Conservation (phyloP, 306 rosid species). For the Dalbergia oliveri region DNA sequence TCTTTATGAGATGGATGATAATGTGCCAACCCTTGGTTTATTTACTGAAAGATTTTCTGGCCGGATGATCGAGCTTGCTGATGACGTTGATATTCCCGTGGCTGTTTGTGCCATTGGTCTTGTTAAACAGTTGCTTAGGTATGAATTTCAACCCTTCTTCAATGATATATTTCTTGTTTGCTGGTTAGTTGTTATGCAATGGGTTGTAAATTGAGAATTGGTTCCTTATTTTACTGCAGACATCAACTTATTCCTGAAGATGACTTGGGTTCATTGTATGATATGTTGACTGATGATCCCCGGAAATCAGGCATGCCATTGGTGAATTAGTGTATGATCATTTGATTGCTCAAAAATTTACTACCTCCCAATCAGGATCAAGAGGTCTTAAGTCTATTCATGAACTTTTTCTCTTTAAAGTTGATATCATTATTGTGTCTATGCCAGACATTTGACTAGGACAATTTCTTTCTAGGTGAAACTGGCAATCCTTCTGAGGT, state of each 20-base stretch:
- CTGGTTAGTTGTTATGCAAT: constrained; percentile 37
- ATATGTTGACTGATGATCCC: constrained; percentile 91
- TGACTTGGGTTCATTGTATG: constrained; percentile 94
- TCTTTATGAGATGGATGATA: constrained; percentile 90
- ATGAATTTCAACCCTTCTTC: constrained; percentile 30
- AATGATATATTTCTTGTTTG: constrained; percentile 24
- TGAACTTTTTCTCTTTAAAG: constrained; percentile 27
- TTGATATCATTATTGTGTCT: constrained; percentile 44
- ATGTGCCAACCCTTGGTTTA: constrained; percentile 88
- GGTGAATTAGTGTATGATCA: constrained; percentile 96
- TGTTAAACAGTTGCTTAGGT: constrained; percentile 94
- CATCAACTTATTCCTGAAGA: constrained; percentile 97
- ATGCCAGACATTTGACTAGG: constrained; percentile 35
- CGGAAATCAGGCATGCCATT: constrained; percentile 96
- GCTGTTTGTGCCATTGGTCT: constrained; percentile 96
- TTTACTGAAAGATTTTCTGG: constrained; percentile 95
- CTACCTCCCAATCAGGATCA: constrained; percentile 71
- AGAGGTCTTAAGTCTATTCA: constrained; percentile 58
- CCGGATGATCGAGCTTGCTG: constrained; percentile 98
- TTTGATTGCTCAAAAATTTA: constrained; percentile 90
- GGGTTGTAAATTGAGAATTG: constrained; percentile 43
- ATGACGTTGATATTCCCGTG: constrained; percentile 89
- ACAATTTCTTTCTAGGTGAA: constrained; percentile 67
- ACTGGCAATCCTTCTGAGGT: constrained; percentile 77
- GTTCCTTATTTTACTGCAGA: constrained; percentile 60